Evolutionary conservation across 768 basidiomycete species (phyloP).

Genomic region (Chlorophyllum brunneum): DNA sequence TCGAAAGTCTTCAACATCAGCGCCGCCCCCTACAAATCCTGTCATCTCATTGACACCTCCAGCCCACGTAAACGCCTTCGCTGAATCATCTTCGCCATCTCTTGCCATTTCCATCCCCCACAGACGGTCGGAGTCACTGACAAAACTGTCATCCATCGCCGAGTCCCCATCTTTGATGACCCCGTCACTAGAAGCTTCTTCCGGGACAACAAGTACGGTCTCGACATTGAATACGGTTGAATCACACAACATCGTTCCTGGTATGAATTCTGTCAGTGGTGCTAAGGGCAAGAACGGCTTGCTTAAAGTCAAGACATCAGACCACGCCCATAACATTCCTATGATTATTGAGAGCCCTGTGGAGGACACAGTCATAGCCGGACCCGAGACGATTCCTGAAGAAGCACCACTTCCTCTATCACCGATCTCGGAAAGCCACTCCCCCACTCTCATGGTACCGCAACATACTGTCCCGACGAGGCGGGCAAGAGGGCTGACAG

Average conservation of each 20-base stretch:
- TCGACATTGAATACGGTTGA: constrained; percentile 20
- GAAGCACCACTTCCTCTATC: background rate
- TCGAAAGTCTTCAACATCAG: constrained; percentile 11
- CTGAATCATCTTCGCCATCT: constrained; percentile 9
- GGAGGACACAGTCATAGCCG: constrained; percentile 22
- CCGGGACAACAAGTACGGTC: constrained; percentile 22
- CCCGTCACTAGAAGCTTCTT: constrained; percentile 26
- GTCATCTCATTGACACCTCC: constrained; percentile 17
- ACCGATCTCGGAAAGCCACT: background rate
- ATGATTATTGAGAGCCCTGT: constrained; percentile 36
- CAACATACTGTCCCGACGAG: background rate
- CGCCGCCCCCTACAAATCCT: constrained; percentile 13
- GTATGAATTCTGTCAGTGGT: background rate
- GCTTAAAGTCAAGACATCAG: constrained; percentile 19
- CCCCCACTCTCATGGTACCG: background rate
- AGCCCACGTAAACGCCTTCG: background rate
- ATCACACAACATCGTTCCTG: constrained; percentile 3
- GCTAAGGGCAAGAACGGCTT: constrained; percentile 17
- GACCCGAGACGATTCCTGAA: constrained; percentile 4
- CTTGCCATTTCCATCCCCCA: constrained; percentile 13
- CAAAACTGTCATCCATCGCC: constrained; percentile 13
- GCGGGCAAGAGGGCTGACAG: constrained; percentile 15
- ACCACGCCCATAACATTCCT: constrained; percentile 20
- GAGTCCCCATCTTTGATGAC: constrained; percentile 23
- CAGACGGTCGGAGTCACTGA: constrained; percentile 15